A percentile compares a stretch with the other conserved stretches of the same genome.
Conservation (phyloP, 306 rosid genomes). For the Prunus mira region DNA sequence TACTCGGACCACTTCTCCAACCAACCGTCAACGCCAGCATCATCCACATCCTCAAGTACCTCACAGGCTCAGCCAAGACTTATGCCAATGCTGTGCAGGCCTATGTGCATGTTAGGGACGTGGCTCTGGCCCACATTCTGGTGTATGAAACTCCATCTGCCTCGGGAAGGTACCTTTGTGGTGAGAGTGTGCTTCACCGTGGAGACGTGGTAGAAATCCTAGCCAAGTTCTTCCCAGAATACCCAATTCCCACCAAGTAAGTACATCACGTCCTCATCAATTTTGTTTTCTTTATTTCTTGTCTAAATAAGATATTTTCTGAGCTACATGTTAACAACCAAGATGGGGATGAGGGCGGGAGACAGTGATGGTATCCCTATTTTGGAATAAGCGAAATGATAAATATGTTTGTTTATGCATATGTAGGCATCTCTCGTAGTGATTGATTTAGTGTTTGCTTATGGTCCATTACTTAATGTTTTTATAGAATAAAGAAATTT, state of each 20-base stretch:
- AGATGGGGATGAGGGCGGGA: too few species aligned
- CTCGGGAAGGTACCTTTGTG: constrained; percentile 72
- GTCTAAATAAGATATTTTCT: too few species aligned
- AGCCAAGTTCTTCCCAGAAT: constrained; percentile 64
- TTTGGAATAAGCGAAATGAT: too few species aligned
- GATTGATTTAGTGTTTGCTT: not conserved
- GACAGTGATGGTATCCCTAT: too few species aligned
- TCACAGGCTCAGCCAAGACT: constrained; percentile 77
- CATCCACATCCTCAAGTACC: constrained; percentile 64
- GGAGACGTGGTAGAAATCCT: constrained; percentile 78
- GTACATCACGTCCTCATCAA: constrained; percentile 5
- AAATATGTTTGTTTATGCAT: not conserved
- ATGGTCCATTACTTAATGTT: not conserved
- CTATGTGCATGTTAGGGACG: constrained; percentile 70
- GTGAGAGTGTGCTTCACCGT: constrained; percentile 72
- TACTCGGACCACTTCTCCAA: constrained; percentile 70
- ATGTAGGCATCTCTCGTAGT: not conserved
- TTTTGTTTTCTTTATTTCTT: not conserved
- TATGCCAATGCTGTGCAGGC: constrained; percentile 72
- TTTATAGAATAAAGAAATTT: not conserved
- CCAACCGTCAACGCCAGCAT: constrained; percentile 69
- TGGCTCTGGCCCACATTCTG: constrained; percentile 68
- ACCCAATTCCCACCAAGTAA: constrained; percentile 85
- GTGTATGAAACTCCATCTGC: constrained; percentile 69
- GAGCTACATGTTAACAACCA: too few species aligned